Evolutionary conservation across 139 green algal genomes (phyloP).

Genomic region (Chara braunii): DNA sequence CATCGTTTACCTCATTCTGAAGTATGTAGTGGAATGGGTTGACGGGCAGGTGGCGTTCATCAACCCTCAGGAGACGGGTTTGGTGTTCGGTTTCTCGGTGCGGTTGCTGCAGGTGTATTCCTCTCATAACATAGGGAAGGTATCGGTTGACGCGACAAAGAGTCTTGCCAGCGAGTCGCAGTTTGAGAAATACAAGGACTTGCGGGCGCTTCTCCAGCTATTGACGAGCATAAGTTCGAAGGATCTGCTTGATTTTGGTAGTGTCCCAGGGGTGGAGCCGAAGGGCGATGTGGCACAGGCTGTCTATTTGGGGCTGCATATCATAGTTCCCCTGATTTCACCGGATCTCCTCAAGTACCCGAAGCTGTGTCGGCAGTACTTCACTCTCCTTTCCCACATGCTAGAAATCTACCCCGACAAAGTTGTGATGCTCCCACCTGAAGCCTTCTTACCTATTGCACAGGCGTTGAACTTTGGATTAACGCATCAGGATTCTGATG

Average conservation of each 20-base stretch:
- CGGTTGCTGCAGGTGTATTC: conserved; percentile 54
- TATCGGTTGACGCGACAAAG: conserved; percentile 11
- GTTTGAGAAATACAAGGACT: conserved; percentile 55
- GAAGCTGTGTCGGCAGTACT: conserved; percentile 71
- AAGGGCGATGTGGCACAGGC: conserved; percentile 8
- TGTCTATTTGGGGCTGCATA: conserved; percentile 54
- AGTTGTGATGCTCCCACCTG: conserved; percentile 50
- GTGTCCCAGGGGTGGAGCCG: too few relatives aligned
- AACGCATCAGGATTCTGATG: conserved; percentile 14
- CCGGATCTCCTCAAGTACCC: conserved; percentile 68
- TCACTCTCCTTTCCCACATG: conserved; percentile 68
- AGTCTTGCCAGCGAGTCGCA: conserved; percentile 11
- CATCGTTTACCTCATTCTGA: conserved; percentile 59
- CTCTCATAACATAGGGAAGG: conserved; percentile 40
- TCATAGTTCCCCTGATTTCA: conserved; percentile 67
- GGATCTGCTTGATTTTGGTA: conserved; percentile 35
- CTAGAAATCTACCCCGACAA: conserved; percentile 65
- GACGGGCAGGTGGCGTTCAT: conserved; percentile 59
- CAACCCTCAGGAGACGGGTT: conserved; percentile 17
- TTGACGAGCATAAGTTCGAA: conserved; percentile 65
- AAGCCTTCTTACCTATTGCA: conserved; percentile 48
- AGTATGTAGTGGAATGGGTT: conserved; percentile 65
- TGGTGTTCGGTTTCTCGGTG: conserved; percentile 53
- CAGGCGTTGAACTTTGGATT: conserved; percentile 54
- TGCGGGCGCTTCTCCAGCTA: conserved; percentile 71